Base-by-base conservation (phyloP, 257 asterid genomes). In the Perilla frutescens region DNA sequence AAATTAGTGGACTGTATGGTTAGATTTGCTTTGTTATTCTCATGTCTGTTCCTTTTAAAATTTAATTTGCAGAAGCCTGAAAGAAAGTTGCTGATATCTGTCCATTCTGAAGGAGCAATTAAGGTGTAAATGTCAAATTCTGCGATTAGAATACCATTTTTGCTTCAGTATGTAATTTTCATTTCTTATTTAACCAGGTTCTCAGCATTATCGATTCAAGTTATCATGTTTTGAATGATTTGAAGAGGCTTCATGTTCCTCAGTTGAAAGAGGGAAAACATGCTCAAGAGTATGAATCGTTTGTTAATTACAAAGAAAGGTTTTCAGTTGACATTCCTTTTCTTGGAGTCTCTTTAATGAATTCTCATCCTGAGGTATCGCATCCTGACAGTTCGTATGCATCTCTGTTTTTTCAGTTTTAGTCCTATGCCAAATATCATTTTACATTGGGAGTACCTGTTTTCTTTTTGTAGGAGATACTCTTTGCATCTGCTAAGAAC, bases 21-120 rank as follows among this genome's bases (percentile, higher is more conserved):
- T 34, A 44, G 32, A 20, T n/a, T 45, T 57, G 65, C 62, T 75
- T 62, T 63, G 36, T 45, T 61, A 44, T 54, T 50, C 78, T 81
- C 70, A 79, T 48, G 63, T 58, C 41, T 73, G 43, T 74, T 66
- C 68, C 70, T 15, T 51, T 32, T 20, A 13, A 59, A 56, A 66
- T 67, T 73, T 75, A 68, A 12, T 82, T 85, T 80, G 8, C 98
- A 94, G 99, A 94, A 94, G 79, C 92, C 89, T 60, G 92, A 88
- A 85, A 87, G 99, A 71, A 91, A 91, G 74, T 84, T 90, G 79
- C 80, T 82, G 48, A 80, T 94, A 68, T 88, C 97, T 66, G 90
- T 94, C 70, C 97, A 90, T 80, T 92, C 99, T 68, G 99, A 94
- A 86, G 97, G 99, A 77, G 96, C 95, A 74, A 88, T 84, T 59